Base-by-base conservation (phyloP, 768 basidiomycete genomes). In the Solioccasus polychromus region DNA sequence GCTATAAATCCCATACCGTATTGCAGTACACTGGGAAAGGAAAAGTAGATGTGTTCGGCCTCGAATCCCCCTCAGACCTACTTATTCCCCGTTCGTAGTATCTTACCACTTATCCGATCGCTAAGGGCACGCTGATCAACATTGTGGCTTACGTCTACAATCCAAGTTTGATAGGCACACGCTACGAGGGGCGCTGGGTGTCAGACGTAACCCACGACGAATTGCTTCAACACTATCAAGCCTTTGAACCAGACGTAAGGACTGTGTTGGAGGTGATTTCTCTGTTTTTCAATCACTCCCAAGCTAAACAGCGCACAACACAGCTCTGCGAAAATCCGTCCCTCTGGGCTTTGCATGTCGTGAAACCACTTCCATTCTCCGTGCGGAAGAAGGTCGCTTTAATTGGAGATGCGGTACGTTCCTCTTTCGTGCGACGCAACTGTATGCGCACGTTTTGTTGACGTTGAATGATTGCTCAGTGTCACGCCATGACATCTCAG, bases 341-440 rank as follows among this genome's bases (percentile, higher is more conserved):
- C 29, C 70, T 59, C 53, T 79, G 77, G 74, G 69, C 71, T 4
- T 53, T 80, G 28, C 71, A 75, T 39, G 62, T 63, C 25, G 54
- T 80, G 23, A 66, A 66, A 14, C 66, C 67, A 9, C 59, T 80
- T 8, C 66, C 70, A 0, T 66, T 64, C 4, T 76, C 66, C 37
- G 68, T 69, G 2, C 60, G 54, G 15, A 68, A 68, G 10, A 60
- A 66, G 5, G 71, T 79, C 0, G 71, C 70, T 6, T 64, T 83
- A 7, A 58, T 75, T 3, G 79, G 78, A 7, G 80, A 82, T 52
- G 71, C 79, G 14, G 74, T 75, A 40, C 37, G 67, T 50, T 26
- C 19, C 14, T n/a, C 25, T 44, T 7, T 3, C n/a, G 11, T 1
- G n/a, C n/a, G 2, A 7, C 2, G 2, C 10, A 15, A n/a, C n/a